phyloP scores from a whole-genome alignment of 768 basidiomycete species.

The Collybia sordida region DNA sequence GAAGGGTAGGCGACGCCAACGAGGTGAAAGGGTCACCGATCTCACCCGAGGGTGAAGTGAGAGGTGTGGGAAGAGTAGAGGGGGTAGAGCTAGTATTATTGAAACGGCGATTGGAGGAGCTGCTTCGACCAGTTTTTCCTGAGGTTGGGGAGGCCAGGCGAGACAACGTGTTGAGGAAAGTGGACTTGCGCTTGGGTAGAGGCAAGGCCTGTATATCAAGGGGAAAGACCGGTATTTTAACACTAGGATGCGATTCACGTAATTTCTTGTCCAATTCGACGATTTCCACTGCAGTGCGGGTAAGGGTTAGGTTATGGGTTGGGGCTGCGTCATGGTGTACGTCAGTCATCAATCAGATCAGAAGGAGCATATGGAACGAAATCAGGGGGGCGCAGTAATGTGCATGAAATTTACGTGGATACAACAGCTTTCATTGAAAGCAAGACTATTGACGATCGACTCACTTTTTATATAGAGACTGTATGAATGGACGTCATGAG shows the following conservation, averaged over 20 bases:
- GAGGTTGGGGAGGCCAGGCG: constrained; percentile 75
- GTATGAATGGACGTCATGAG: constrained; percentile 70
- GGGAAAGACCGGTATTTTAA: constrained; percentile 61
- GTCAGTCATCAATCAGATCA: constrained; percentile 14
- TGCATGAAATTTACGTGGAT: neutral
- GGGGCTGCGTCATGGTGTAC: constrained; percentile 55
- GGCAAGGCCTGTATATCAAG: constrained; percentile 56
- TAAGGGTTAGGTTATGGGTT: constrained; percentile 87
- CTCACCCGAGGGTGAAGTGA: constrained; percentile 55
- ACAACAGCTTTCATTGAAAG: constrained; percentile 5
- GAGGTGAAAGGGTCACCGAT: constrained; percentile 60
- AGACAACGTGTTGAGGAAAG: constrained; percentile 83
- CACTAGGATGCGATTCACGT: constrained; percentile 56
- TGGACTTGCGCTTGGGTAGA: constrained; percentile 75
- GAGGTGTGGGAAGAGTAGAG: constrained; percentile 42
- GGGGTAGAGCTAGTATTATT: constrained; percentile 32
- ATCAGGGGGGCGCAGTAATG: no score
- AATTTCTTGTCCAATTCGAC: constrained; percentile 83
- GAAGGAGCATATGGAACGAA: neutral
- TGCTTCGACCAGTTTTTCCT: constrained; percentile 45
- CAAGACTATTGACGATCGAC: constrained; percentile 31
- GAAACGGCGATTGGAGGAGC: constrained; percentile 32
- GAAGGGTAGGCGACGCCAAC: constrained; percentile 31
- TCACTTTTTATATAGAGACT: constrained; percentile 90
- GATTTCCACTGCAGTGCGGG: constrained; percentile 73